Evolutionary conservation across 768 basidiomycete species (phyloP).

Genomic region (Tulasnella sp.): DNA sequence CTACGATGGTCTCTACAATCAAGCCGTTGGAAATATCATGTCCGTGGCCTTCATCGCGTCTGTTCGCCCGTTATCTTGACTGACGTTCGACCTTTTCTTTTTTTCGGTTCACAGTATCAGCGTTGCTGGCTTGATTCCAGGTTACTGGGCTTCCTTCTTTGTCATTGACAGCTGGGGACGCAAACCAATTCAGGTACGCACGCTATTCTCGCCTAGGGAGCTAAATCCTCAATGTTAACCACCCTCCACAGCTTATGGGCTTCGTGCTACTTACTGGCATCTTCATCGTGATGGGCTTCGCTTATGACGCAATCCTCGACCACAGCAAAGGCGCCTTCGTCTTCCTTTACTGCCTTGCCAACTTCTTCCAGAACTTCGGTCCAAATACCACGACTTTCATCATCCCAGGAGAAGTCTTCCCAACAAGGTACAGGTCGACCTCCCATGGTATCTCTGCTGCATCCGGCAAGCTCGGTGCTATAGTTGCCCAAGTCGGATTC

Average conservation of each 20-base stretch:
- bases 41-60: neutral
- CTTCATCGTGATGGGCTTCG: conserved; percentile 24
- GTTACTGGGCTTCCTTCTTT: conserved; percentile 23
- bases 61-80: neutral
- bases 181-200: conserved; percentile 47
- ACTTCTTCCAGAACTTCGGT: conserved; percentile 24
- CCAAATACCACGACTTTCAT: conserved; percentile 20
- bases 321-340: conserved; percentile 20
- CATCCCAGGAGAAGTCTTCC: conserved; percentile 23
- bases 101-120: conserved; percentile 16
- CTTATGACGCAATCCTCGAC: conserved; percentile 16
- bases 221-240: neutral
- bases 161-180: conserved; percentile 47
- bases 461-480: conserved; percentile 20
- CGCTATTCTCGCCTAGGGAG: neutral
- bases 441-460: conserved; percentile 20
- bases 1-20: conserved; percentile 47
- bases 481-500: conserved; percentile 21
- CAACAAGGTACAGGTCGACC: conserved; percentile 21
- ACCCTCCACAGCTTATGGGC: conserved; percentile 17
- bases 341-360: conserved; percentile 22
- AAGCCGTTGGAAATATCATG: conserved; percentile 50
- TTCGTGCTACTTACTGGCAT: conserved; percentile 19
- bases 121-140: conserved; percentile 24
- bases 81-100: neutral